Conservation (phyloP, 345 rosid genomes). For the Hibiscus mutabilis region DNA sequence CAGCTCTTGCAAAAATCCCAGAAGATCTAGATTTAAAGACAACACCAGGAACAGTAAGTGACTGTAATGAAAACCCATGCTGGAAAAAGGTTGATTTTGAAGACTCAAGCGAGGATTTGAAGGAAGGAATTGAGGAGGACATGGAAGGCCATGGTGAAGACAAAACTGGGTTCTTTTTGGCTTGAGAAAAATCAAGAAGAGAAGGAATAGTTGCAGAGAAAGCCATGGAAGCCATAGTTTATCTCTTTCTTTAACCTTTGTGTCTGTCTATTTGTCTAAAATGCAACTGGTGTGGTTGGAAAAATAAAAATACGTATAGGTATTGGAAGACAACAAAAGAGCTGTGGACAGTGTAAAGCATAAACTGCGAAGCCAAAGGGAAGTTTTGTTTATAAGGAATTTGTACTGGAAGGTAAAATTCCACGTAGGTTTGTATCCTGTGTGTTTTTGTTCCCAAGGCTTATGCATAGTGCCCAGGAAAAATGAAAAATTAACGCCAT, state of each 20-base stretch:
- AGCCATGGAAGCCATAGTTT: slow-evolving; percentile 35
- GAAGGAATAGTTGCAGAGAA: slow-evolving; percentile 32
- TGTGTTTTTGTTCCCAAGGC: no score
- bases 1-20: slow-evolving; percentile 56
- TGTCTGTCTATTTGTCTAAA: not conserved
- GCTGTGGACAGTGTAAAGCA: not conserved
- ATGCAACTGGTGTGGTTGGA: not conserved
- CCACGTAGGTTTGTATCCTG: slow-evolving; percentile 7
- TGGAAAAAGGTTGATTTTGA: slow-evolving; percentile 43
- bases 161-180: slow-evolving; percentile 11
- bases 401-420: slow-evolving; percentile 13
- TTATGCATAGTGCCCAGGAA: no score
- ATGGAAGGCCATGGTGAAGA: slow-evolving; percentile 23
- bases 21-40: slow-evolving; percentile 32
- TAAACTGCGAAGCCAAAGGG: not conserved
- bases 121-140: slow-evolving; percentile 30
- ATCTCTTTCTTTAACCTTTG: not conserved
- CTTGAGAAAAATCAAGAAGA: slow-evolving; percentile 15
- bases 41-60: slow-evolving; percentile 27
- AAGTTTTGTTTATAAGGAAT: not conserved
- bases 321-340: not conserved
- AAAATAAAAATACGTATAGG: no score
- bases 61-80: slow-evolving; percentile 37
- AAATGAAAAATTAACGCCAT: no score
- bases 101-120: slow-evolving; percentile 37